Conservation (phyloP, 176 grass and related monocot species). For the Cenchrus americanus region DNA sequence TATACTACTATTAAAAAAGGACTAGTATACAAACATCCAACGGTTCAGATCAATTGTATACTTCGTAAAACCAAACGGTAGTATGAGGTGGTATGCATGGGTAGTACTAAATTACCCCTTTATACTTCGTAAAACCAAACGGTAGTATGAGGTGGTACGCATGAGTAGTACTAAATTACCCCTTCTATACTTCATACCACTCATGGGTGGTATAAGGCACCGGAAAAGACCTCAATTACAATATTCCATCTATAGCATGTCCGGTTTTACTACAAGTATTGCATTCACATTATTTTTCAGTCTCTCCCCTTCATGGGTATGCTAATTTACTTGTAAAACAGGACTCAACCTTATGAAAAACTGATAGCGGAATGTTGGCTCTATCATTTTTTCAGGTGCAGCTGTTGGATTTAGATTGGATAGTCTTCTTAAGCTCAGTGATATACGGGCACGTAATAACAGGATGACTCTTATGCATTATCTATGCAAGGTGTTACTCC, state of each 20-base stretch:
- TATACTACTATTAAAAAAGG: too few species aligned
- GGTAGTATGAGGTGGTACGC: too few species aligned
- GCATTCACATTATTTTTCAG: not conserved
- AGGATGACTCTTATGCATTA: slow-evolving; percentile 98
- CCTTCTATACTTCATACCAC: too few species aligned
- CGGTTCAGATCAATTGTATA: too few species aligned
- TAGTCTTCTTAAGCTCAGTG: slow-evolving; percentile 93
- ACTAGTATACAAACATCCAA: too few species aligned
- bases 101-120: too few species aligned
- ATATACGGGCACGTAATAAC: slow-evolving; percentile 86
- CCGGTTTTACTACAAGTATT: slow-evolving; percentile 9
- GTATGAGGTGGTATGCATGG: too few species aligned
- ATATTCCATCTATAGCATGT: not conserved
- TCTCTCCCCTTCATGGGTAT: not conserved
- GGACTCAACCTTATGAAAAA: not conserved
- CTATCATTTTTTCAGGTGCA: slow-evolving; percentile 60
- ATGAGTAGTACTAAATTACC: too few species aligned
- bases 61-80: too few species aligned
- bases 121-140: too few species aligned
- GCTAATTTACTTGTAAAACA: not conserved
- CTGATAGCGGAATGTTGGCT: slow-evolving; percentile 6
- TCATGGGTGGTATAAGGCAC: too few species aligned
- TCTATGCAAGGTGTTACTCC: slow-evolving; percentile 73
- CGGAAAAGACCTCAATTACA: too few species aligned
- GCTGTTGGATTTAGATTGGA: slow-evolving; percentile 98